Evolutionary conservation across 345 rosid species (phyloP).

Genomic region (Ailanthus altissimus): DNA sequence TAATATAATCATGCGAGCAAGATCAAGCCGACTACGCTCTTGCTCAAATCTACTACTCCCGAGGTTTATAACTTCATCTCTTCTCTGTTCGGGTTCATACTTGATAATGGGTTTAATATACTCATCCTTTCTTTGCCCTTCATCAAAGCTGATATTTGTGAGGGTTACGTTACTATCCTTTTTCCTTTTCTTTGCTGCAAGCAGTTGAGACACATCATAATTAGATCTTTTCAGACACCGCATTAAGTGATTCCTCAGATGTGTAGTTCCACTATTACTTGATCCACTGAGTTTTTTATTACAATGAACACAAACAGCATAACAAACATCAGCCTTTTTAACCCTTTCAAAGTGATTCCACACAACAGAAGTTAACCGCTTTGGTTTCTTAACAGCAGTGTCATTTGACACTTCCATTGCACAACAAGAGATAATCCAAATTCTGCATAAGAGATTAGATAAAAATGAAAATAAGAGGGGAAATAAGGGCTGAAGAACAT

Average conservation of each 20-base stretch:
- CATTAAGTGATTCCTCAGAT: conserved; percentile 88
- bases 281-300: conserved; percentile 94
- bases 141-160: conserved; percentile 60
- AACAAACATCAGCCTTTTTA: conserved; percentile 83
- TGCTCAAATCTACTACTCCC: conserved; percentile 77
- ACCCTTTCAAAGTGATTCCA: conserved; percentile 96
- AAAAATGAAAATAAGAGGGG: neutral
- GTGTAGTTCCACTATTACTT: conserved; percentile 96
- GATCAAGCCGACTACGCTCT: conserved; percentile 74
- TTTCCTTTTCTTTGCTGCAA: conserved; percentile 73
- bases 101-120: conserved; percentile 57
- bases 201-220: conserved; percentile 82
- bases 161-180: conserved; percentile 59
- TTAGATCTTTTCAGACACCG: conserved; percentile 86
- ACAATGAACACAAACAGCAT: conserved; percentile 86
- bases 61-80: conserved; percentile 62
- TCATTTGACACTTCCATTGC: conserved; percentile 80
- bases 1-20: conserved; percentile 87
- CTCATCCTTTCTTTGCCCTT: conserved; percentile 72
- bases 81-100: conserved; percentile 72
- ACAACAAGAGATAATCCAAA: conserved; percentile 27
- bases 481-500: neutral
- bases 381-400: conserved; percentile 62
- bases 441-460: conserved; percentile 32
- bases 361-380: conserved; percentile 86